A percentile compares a stretch with the other conserved stretches of the same genome.
Evolutionary conservation across 148 eudicot genomes (phyloP).

Genomic region (Rhododendron henanense): DNA sequence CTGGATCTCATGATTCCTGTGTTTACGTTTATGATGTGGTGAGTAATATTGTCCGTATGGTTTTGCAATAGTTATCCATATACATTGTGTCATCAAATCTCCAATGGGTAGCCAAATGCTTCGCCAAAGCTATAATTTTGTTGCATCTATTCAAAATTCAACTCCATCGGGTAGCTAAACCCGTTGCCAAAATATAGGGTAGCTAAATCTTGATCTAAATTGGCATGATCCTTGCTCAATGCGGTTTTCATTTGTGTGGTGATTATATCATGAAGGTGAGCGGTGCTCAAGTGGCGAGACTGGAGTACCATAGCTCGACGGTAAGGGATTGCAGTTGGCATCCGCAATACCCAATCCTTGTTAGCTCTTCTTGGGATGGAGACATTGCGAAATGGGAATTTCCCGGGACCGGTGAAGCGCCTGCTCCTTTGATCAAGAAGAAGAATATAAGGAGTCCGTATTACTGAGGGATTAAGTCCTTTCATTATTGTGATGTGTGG

Average conservation of each 20-base stretch:
- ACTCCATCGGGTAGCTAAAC: not conserved
- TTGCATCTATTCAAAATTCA: not conserved
- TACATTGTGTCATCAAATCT: not conserved
- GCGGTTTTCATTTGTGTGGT: not conserved
- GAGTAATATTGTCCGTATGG: constrained; percentile 14
- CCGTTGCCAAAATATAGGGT: not conserved
- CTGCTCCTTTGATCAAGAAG: constrained; percentile 19
- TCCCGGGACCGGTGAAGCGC: constrained; percentile 32
- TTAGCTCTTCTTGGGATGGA: constrained; percentile 90
- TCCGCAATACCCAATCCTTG: constrained; percentile 56
- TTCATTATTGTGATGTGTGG: not conserved
- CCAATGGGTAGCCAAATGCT: not conserved
- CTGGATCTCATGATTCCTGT: constrained; percentile 61
- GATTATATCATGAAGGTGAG: constrained; percentile 33
- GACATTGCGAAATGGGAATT: constrained; percentile 49
- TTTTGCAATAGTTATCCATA: not conserved
- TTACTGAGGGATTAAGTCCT: not conserved
- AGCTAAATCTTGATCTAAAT: not conserved
- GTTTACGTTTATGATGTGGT: constrained; percentile 83
- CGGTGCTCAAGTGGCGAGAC: constrained; percentile 51
- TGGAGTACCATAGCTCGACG: constrained; percentile 50
- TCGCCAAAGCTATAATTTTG: not conserved
- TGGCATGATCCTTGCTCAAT: not conserved
- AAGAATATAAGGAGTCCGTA: constrained; percentile 17
- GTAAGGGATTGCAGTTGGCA: constrained; percentile 88